Conservation (phyloP, 1,139 yeast species). For the Blastobotrys raffinosifermentans region DNA sequence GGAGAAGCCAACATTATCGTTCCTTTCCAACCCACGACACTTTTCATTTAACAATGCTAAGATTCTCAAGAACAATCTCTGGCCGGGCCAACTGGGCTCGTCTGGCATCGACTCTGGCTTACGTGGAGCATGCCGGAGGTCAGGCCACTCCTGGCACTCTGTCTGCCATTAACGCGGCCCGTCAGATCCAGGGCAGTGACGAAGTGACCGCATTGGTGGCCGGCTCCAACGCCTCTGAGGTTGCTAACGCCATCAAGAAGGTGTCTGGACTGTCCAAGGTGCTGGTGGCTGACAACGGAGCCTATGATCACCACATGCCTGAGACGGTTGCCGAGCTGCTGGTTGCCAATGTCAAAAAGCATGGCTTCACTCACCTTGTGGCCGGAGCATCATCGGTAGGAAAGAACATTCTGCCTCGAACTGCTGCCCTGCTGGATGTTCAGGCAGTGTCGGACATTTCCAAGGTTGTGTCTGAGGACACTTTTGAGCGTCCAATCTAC, state of each 20-base stretch:
- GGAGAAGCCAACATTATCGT: too few species aligned
- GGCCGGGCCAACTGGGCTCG: too few species aligned
- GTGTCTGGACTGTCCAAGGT: conserved; percentile 37
- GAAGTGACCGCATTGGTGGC: conserved; percentile 39
- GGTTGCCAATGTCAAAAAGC: conserved; percentile 37
- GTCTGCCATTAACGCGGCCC: conserved; percentile 38
- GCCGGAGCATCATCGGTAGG: conserved; percentile 84
- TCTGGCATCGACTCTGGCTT: conserved; percentile 60
- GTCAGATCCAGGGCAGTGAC: conserved; percentile 33
- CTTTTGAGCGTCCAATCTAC: conserved; percentile 88
- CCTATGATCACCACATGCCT: conserved; percentile 36
- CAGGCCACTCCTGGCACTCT: conserved; percentile 61
- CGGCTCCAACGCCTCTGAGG: conserved; percentile 33
- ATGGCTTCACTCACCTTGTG: conserved; percentile 63
- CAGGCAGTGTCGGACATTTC: conserved; percentile 86
- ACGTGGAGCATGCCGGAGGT: conserved; percentile 57
- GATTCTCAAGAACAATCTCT: too few species aligned
- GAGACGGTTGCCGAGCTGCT: conserved; percentile 35
- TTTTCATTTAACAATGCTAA: too few species aligned
- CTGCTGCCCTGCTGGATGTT: conserved; percentile 75
- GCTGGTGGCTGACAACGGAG: conserved; percentile 32
- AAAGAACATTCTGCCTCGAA: conserved; percentile 78
- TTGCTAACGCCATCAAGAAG: conserved; percentile 33
- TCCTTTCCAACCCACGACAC: too few species aligned
- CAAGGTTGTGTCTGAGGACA: conserved; percentile 56